These are phyloP conservation scores for Celoporthe dispersa DNA, from an alignment of 2,329 filamentous ascomycete species.

Conservation along the genomic window DNA sequence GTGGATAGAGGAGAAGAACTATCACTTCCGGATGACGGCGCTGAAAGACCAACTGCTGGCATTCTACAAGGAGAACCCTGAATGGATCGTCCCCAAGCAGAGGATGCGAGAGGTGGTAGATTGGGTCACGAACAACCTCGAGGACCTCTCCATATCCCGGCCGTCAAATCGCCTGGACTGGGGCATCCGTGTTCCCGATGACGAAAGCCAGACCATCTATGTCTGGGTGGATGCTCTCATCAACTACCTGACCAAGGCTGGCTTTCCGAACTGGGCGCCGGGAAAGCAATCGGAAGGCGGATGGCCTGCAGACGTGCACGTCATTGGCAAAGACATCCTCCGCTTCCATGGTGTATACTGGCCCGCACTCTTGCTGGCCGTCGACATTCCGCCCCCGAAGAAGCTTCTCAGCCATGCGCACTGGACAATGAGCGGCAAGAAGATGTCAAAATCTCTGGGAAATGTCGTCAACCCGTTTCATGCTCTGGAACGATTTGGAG, in stretches of 20 bases:
- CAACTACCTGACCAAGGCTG: slow-evolving; percentile 88
- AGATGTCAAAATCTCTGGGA: slow-evolving; percentile 96
- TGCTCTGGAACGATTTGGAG: slow-evolving; percentile 84
- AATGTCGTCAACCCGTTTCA: slow-evolving; percentile 96
- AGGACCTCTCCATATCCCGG: slow-evolving; percentile 88
- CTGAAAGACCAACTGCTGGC: slow-evolving; percentile 78
- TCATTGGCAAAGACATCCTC: slow-evolving; percentile 95
- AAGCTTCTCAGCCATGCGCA: slow-evolving; percentile 88
- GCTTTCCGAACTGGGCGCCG: slow-evolving; percentile 77
- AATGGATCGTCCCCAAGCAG: slow-evolving; percentile 73
- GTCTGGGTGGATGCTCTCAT: slow-evolving; percentile 97
- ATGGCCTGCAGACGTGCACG: slow-evolving; percentile 91
- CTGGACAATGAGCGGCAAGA: slow-evolving; percentile 89
- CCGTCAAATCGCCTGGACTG: slow-evolving; percentile 78
- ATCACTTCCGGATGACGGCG: slow-evolving; percentile 88
- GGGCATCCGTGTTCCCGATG: slow-evolving; percentile 88
- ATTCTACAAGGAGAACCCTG: slow-evolving; percentile 78
- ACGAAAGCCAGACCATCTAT: slow-evolving; percentile 88
- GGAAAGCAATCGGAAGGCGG: slow-evolving; percentile 64
- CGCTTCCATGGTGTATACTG: slow-evolving; percentile 98
- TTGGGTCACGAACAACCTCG: slow-evolving; percentile 76
- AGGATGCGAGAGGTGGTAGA: slow-evolving; percentile 80
- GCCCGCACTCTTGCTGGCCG: slow-evolving; percentile 92
- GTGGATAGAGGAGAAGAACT: slow-evolving; percentile 92
- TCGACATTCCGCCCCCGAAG: slow-evolving; percentile 77